Evolutionary conservation across 805 yeast species (phyloP).

Genomic region (Teunomyces panamensis): DNA sequence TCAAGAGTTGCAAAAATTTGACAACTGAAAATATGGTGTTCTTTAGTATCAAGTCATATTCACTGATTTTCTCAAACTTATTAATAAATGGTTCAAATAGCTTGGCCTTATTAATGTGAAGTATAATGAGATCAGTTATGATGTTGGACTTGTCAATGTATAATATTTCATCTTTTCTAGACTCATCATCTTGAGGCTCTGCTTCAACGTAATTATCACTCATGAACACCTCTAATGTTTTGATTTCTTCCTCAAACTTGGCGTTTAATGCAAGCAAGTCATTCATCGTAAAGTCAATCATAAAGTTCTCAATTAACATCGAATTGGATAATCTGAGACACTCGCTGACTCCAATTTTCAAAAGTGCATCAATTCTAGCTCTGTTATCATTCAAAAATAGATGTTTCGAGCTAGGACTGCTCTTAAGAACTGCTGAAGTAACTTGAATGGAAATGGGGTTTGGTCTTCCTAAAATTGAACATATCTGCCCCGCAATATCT

Average conservation of each 20-base stretch:
- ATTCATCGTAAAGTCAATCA: conserved; percentile 42
- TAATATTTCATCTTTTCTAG: conserved; percentile 1
- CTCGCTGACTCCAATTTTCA: conserved; percentile 50
- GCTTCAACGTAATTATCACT: conserved; percentile 7
- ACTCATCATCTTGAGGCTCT: conserved; percentile 11
- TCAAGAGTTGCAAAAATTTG: conserved; percentile 35
- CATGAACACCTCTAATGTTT: conserved; percentile 27
- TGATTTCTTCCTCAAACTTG: conserved; percentile 42
- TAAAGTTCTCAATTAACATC: conserved; percentile 50
- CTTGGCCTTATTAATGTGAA: conserved; percentile 51
- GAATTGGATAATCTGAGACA: conserved; percentile 47
- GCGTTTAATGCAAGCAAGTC: conserved; percentile 40
- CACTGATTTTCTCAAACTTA: conserved; percentile 24
- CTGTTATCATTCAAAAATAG: conserved; percentile 12
- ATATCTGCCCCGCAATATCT: conserved; percentile 45
- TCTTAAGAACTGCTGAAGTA: conserved; percentile 24
- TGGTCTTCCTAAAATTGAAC: conserved; percentile 53
- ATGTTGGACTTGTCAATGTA: conserved; percentile 32
- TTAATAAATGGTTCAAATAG: conserved; percentile 50
- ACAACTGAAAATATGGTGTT: conserved; percentile 36
- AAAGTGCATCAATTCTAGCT: conserved; percentile 25
- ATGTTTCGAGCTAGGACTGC: conserved; percentile 10
- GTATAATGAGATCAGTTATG: conserved; percentile 42
- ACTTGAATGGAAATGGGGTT: conserved; percentile 50
- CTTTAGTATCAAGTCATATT: conserved; percentile 32